Evolutionary conservation across 192 early-diverging fungal genomes (phyloP).

Genomic region (Coemansia sp.): DNA sequence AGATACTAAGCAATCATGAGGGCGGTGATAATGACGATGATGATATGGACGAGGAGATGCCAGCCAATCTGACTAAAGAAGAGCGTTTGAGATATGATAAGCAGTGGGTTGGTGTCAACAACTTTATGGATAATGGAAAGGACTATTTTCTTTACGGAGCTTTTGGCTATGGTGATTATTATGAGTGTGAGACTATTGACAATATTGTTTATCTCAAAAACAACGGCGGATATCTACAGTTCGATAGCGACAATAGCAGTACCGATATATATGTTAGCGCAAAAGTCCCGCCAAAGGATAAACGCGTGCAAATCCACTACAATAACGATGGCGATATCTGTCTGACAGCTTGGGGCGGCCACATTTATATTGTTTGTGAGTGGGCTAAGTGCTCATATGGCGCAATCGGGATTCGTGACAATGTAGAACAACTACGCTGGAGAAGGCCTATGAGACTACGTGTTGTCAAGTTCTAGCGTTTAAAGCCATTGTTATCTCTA

Average conservation of each 20-base stretch:
- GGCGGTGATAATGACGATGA: neutral
- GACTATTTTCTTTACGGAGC: neutral
- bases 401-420: neutral
- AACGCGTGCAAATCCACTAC: conserved; percentile 7
- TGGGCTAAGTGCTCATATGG: conserved; percentile 9
- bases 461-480: neutral
- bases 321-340: neutral
- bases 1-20: neutral
- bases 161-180: neutral
- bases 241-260: neutral
- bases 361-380: neutral
- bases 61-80: neutral
- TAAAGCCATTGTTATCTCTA: no score
- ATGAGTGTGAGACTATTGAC: conserved; percentile 4
- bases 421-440: neutral
- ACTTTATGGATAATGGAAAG: neutral
- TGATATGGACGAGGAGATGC: neutral
- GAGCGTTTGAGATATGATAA: neutral
- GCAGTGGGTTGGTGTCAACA: neutral
- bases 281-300: neutral
- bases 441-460: neutral
- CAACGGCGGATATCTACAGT: neutral
- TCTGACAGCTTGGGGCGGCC: neutral
- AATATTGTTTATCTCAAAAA: conserved; percentile 1
- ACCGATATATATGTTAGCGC: neutral